Conservation (phyloP, 2,329 filamentous ascomycete species). For the Epichloe hybrida region DNA sequence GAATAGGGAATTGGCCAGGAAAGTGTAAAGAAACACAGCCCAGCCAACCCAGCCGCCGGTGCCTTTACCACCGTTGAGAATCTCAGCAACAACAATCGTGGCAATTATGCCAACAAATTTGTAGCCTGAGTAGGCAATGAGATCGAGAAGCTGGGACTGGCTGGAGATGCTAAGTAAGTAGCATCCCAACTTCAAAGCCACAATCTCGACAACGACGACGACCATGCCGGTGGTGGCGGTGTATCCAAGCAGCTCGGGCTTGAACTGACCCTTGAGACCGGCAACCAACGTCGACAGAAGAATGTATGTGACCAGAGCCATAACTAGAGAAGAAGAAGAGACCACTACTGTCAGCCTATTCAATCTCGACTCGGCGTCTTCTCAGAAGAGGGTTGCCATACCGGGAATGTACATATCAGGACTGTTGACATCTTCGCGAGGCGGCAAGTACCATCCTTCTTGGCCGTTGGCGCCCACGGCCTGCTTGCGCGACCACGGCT, state of each 20-base stretch:
- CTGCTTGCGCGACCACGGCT: constrained; percentile 91
- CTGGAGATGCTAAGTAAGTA: constrained; percentile 91
- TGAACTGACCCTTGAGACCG: constrained; percentile 79
- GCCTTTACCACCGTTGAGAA: constrained; percentile 63
- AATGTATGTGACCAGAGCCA: constrained; percentile 96
- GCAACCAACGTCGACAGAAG: constrained; percentile 83
- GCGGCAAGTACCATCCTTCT: constrained; percentile 72
- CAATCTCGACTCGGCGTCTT: too few species aligned
- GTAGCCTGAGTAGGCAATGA: constrained; percentile 94
- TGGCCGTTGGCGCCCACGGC: constrained; percentile 55
- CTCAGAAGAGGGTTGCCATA: constrained; percentile 14
- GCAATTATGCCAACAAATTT: constrained; percentile 97
- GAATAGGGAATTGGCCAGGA: constrained; percentile 88
- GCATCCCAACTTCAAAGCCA: constrained; percentile 82
- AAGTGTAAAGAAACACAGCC: constrained; percentile 82
- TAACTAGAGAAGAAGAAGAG: constrained; percentile 35
- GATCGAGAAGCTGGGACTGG: constrained; percentile 81
- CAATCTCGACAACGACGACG: constrained; percentile 75
- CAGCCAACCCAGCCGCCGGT: constrained; percentile 83
- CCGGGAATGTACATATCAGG: constrained; percentile 97
- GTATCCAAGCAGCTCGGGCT: constrained; percentile 83
- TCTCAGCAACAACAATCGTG: constrained; percentile 67
- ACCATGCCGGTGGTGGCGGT: constrained; percentile 75
- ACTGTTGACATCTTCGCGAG: constrained; percentile 89
- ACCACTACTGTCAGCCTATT: constrained; percentile 10